Evolutionary conservation across 2,329 filamentous ascomycete genomes (phyloP).

Genomic region (Microcyclospora tardicrescens): DNA sequence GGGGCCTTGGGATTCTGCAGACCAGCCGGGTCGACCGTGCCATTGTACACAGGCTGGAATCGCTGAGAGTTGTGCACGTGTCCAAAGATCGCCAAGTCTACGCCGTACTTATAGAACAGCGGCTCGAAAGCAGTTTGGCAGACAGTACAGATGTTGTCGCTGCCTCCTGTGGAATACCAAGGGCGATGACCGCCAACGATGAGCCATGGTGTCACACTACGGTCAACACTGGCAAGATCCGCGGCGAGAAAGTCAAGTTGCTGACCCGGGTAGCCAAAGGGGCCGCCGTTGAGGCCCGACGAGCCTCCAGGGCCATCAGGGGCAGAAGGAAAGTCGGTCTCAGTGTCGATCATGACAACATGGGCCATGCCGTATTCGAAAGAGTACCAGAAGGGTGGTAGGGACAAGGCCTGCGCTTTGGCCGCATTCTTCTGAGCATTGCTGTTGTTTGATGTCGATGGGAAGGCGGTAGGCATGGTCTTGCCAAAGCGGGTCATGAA

Average conservation of each 20-base stretch:
- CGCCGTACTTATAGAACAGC: conserved; percentile 42
- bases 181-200: conserved; percentile 34
- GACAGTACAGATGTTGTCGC: conserved; percentile 26
- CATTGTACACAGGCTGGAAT: conserved; percentile 28
- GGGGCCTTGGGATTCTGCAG: conserved; percentile 41
- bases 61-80: conserved; percentile 48
- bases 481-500: conserved; percentile 43
- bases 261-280: conserved; percentile 37
- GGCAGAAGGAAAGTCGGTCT: conserved; percentile 42
- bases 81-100: conserved; percentile 44
- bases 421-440: conserved; percentile 33
- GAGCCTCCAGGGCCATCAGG: conserved; percentile 34
- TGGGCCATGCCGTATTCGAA: conserved; percentile 49
- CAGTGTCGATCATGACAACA: conserved; percentile 43
- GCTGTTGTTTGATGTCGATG: conserved; percentile 34
- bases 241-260: conserved; percentile 43
- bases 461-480: conserved; percentile 40
- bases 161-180: conserved; percentile 24
- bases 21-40: conserved; percentile 25
- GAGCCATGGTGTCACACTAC: conserved; percentile 42
- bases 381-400: conserved; percentile 47
- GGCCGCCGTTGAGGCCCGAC: conserved; percentile 33
- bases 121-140: conserved; percentile 43
- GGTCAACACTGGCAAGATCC: conserved; percentile 45
- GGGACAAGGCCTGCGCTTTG: conserved; percentile 32